Base-by-base conservation (phyloP, 1,284 basidiomycete species). In the Agroathelia rolfsii region DNA sequence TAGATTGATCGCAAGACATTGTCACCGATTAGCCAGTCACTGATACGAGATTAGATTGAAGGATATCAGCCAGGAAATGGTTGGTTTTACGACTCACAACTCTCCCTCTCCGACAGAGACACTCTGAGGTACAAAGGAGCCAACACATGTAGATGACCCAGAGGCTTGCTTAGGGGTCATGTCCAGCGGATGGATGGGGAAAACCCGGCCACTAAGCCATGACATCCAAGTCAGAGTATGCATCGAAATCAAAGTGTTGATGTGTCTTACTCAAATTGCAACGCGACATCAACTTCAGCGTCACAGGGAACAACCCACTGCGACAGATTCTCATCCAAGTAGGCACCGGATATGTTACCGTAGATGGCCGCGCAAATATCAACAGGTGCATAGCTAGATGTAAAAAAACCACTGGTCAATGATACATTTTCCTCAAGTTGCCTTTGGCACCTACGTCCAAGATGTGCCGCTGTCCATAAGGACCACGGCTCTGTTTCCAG, bases 1-100 rank as follows among this genome's bases (percentile, higher is more conserved):
- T 90, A 90, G 24, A 85, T 59, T 6, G 85, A 85, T 35, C 87
- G 82, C 38, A 88, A 65, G 50, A 85, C 68, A 46, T 81, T 84
- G 53, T 82, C 83, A 20, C 87, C 87, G 28, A 90, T 55, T 34
- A 90, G 62, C 75, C 78, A 80, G 49, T 86, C 82, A 48, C 80
- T 84, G n/a, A n/a, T n/a, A 40, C 15, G 37, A 18, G 22, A 25
- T 37, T 48, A 18, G 38, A 18, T 37, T 32, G 28, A 10, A 34
- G 17, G 1, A 12, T 34, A 19, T 20, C 16, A 3, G 17, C 27
- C 14, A 32, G 28, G 17, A 31, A 40, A n/a, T 15, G 12, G 22
- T 18, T 35, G n/a, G 7, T 14, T 18, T 3, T 28, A 28, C 14
- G 19, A 64, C 76, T 36, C 50, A 82, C 77, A 82, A 82, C 51